A percentile compares a stretch with the other conserved stretches of the same genome.
Evolutionary conservation across 1,284 basidiomycete species (phyloP).

Genomic region (Wallemia mellicola): DNA sequence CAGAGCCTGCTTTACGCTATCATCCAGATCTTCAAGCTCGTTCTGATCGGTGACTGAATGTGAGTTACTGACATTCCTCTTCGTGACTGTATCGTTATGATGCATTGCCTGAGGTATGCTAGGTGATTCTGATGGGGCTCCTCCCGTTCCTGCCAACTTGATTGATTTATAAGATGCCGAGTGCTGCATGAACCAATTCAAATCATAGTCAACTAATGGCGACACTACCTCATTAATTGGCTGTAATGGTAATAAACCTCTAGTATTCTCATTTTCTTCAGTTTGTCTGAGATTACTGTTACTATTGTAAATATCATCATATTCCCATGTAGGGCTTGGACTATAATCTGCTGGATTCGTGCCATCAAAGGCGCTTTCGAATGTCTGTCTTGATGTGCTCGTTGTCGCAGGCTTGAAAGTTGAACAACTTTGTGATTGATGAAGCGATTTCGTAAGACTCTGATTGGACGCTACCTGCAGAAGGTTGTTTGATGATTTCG

Average conservation of each 20-base stretch:
- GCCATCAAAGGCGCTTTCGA: background rate
- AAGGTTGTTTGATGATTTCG: background rate
- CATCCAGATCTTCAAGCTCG: background rate
- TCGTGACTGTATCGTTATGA: background rate
- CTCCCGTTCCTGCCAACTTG: background rate
- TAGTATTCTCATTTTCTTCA: background rate
- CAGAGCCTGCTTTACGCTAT: background rate
- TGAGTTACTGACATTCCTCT: background rate
- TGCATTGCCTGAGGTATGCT: too few species aligned
- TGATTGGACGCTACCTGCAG: background rate
- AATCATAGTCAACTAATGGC: background rate
- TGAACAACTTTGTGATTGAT: background rate
- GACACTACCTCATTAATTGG: background rate
- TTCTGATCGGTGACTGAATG: background rate
- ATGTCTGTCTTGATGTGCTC: background rate
- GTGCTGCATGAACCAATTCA: background rate
- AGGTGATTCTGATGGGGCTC: background rate
- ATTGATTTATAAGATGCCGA: background rate
- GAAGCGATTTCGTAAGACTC: background rate
- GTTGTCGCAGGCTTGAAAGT: background rate
- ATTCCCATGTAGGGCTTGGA: background rate
- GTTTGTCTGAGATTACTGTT: background rate
- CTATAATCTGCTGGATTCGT: background rate
- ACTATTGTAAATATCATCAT: background rate
- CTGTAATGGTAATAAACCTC: background rate